A percentile compares a stretch with the other conserved stretches of the same genome.
Evolutionary conservation across 2,329 filamentous ascomycete genomes (phyloP).

Genomic region (Kalmusia sp.): DNA sequence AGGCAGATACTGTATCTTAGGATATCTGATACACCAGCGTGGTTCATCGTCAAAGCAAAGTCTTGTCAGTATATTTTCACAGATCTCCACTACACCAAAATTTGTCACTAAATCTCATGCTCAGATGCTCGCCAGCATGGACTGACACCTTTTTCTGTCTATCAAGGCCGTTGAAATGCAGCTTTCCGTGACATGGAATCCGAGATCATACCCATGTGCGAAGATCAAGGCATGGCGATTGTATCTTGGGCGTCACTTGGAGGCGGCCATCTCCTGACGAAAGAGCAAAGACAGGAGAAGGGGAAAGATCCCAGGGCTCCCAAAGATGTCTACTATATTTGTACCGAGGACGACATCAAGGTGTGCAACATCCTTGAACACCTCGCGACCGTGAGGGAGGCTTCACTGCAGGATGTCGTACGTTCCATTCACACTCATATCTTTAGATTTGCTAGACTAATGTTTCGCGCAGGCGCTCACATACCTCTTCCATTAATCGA

Average conservation of each 20-base stretch:
- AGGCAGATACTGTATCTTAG: slow-evolving; percentile 53
- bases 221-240: slow-evolving; percentile 65
- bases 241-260: slow-evolving; percentile 55
- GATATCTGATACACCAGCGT: slow-evolving; percentile 47
- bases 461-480: too few species aligned
- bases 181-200: slow-evolving; percentile 66
- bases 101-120: neutral
- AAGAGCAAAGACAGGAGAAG: slow-evolving; percentile 40
- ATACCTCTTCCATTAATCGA: slow-evolving; percentile 68
- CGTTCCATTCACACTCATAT: slow-evolving; percentile 62
- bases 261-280: slow-evolving; percentile 50
- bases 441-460: slow-evolving; percentile 63
- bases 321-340: too few species aligned
- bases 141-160: slow-evolving; percentile 43
- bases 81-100: neutral
- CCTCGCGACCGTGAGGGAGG: too few species aligned
- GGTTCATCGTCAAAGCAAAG: slow-evolving; percentile 29
- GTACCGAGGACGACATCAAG: too few species aligned
- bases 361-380: slow-evolving; percentile 65
- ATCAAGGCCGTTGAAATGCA: slow-evolving; percentile 49
- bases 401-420: too few species aligned
- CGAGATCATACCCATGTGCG: slow-evolving; percentile 69
- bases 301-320: slow-evolving; percentile 34
- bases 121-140: slow-evolving; percentile 40
- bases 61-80: neutral